Conservation (phyloP, 352 stramenopile species). For the Phytophthora foliorum region DNA sequence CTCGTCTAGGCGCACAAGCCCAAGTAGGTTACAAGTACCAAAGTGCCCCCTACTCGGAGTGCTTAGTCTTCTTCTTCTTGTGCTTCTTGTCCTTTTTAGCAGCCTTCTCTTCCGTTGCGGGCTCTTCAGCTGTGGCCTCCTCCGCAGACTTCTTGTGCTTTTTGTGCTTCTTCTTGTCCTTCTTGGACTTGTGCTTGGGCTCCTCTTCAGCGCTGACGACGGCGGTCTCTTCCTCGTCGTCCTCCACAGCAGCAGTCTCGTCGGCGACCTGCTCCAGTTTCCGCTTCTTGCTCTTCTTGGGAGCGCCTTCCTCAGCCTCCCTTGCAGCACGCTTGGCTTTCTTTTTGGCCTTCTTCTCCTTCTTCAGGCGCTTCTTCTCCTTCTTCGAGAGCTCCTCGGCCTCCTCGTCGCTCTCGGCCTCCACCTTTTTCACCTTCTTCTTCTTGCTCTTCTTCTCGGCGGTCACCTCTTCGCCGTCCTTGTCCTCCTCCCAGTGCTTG, state of each 20-base stretch:
- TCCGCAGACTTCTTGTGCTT: constrained; percentile 46
- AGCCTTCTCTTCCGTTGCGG: constrained; percentile 11
- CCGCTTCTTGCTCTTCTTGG: constrained; percentile 53
- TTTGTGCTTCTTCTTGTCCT: constrained; percentile 55
- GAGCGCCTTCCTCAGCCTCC: constrained; percentile 27
- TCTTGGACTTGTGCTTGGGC: constrained; percentile 40
- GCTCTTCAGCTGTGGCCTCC: constrained; percentile 3
- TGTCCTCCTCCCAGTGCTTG: constrained; percentile 82
- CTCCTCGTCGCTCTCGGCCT: constrained; percentile 27
- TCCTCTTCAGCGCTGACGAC: constrained; percentile 32
- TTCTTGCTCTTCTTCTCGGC: constrained; percentile 33
- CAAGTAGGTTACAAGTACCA: neutral
- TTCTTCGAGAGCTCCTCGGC: constrained; percentile 41
- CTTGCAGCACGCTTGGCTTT: constrained; percentile 36
- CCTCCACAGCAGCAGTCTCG: constrained; percentile 35
- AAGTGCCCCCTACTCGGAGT: constrained; percentile 29
- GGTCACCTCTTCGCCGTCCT: constrained; percentile 32
- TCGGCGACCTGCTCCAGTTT: constrained; percentile 47
- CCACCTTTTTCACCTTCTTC: constrained; percentile 30
- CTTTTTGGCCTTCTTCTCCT: constrained; percentile 53
- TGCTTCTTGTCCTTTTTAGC: constrained; percentile 56
- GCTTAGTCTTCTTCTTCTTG: constrained; percentile 61
- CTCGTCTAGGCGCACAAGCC: constrained; percentile 22
- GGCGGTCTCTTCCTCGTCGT: constrained; percentile 40
- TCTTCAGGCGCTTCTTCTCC: constrained; percentile 56